Conservation (phyloP, 2,329 filamentous ascomycete genomes). For the Neocatenulostroma microsporum region DNA sequence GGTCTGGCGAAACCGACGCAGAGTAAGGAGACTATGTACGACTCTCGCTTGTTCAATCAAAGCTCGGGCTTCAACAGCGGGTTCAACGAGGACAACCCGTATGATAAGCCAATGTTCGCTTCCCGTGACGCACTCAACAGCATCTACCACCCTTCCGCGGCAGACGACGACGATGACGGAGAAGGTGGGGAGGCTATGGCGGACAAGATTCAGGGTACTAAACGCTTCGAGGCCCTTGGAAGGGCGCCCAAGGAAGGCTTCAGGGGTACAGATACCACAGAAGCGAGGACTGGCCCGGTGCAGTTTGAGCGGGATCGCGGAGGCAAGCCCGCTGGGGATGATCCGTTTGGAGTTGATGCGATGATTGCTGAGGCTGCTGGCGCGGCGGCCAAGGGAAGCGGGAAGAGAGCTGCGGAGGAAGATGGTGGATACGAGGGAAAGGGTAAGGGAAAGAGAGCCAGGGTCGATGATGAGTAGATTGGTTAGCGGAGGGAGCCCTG, state of each 20-base stretch:
- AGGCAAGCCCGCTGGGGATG: constrained; percentile 46
- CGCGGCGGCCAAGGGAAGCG: too few species aligned
- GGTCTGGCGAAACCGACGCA: constrained; percentile 92
- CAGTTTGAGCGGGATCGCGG: constrained; percentile 83
- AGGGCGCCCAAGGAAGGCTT: constrained; percentile 71
- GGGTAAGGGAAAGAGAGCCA: constrained; percentile 59
- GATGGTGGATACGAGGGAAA: constrained; percentile 56
- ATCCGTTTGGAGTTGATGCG: constrained; percentile 90
- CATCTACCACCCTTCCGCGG: constrained; percentile 77
- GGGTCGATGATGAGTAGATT: constrained; percentile 65
- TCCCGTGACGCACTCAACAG: constrained; percentile 90
- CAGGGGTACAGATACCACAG: constrained; percentile 74
- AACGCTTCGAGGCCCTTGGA: constrained; percentile 81
- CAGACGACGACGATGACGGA: constrained; percentile 65
- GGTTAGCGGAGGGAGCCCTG: too few species aligned
- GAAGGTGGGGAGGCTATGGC: constrained; percentile 74
- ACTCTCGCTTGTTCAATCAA: constrained; percentile 91
- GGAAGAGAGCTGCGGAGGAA: constrained; percentile 56
- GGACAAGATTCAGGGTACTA: constrained; percentile 77
- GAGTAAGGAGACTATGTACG: constrained; percentile 90
- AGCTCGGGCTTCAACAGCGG: constrained; percentile 77
- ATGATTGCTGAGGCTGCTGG: constrained; percentile 75
- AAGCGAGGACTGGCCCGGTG: constrained; percentile 82
- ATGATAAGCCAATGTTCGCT: constrained; percentile 94
- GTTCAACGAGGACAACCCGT: constrained; percentile 95